Percentiles rank a stretch among this genome's conserved stretches.
phyloP scores from a whole-genome alignment of 2,329 filamentous ascomycete genomes.

The Diplodia mutila region DNA sequence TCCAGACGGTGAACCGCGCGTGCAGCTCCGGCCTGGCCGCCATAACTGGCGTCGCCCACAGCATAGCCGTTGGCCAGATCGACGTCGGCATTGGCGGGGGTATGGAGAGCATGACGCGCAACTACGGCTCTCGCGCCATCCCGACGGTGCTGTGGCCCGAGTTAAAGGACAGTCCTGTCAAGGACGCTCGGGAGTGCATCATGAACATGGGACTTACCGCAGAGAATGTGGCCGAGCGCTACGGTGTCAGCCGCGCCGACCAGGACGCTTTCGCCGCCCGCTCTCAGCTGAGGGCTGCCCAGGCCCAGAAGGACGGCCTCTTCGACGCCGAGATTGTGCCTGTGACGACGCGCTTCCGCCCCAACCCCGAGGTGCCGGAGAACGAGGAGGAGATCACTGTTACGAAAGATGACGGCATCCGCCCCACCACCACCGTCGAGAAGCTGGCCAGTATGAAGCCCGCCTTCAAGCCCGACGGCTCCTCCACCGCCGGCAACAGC shows the following conservation, averaged over 20 bases:
- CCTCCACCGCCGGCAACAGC: conserved; percentile 82
- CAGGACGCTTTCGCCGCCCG: conserved; percentile 82
- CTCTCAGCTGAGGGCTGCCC: conserved; percentile 73
- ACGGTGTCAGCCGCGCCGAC: conserved; percentile 72
- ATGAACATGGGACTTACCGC: conserved; percentile 93
- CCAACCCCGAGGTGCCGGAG: conserved; percentile 59
- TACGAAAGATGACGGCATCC: conserved; percentile 79
- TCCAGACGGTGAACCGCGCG: conserved; percentile 88
- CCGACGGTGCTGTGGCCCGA: conserved; percentile 74
- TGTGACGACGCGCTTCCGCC: conserved; percentile 72
- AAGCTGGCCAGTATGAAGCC: conserved; percentile 80
- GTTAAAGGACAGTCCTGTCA: conserved; percentile 60
- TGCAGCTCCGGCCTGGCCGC: conserved; percentile 79
- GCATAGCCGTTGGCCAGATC: conserved; percentile 75
- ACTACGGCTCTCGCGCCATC: conserved; percentile 85
- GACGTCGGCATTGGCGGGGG: conserved; percentile 79
- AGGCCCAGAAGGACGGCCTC: conserved; percentile 68
- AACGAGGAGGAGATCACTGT: conserved; percentile 66
- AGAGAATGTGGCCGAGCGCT: conserved; percentile 83
- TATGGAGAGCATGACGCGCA: conserved; percentile 95
- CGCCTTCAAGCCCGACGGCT: conserved; percentile 75
- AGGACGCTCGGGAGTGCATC: conserved; percentile 80
- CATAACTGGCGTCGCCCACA: conserved; percentile 72
- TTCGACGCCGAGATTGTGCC: conserved; percentile 82
- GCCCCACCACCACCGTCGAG: conserved; percentile 68